Base-by-base conservation (phyloP, 768 basidiomycete species). In the Amanita exitialis region DNA sequence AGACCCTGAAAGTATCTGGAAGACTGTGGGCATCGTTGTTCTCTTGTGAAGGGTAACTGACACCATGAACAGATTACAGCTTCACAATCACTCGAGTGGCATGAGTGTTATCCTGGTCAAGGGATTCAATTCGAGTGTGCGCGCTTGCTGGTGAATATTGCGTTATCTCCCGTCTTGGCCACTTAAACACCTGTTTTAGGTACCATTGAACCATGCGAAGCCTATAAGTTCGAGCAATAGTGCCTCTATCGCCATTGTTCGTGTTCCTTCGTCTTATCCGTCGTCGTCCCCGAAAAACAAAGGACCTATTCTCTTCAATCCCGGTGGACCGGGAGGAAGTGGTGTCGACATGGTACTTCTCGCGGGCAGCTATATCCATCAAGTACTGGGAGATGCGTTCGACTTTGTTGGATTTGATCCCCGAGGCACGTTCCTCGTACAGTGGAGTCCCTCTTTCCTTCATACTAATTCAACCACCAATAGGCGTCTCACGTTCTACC, bases 341-440 rank as follows among this genome's bases (percentile, higher is more conserved):
- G 74, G 38, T 5, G 20, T 41, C 38, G 58, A 61, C 2, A 16
- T 66, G 0, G 54, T 69, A 15, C 20, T 57, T 4, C n/a, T 13
- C 4, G 3, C 36, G 0, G 74, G 68, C 1, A 49, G 56, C 6
- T 36, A 48, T 1, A 41, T 75, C 10, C 57, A 61, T 4, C 30
- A 47, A 1, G 54, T 70, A 12, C 39, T 76, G 3, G 75, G 75
- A 3, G 66, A 69, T 12, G 60, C 68, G 39, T 77, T 71, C 53
- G 73, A 77, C 47, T 54, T 76, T 3, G 64, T 77, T 9, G 66
- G 71, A 3, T 76, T 75, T 54, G 75, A 77, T 56, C 73, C 73
- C 6, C 36, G 46, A 21, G 46, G 46, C 20, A 60, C 66, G 27
- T 58, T 58, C 20, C 16, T n/a, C n/a, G 3, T 38, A n/a, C 18